Evolutionary conservation across 208 protist genomes (phyloP).

Genomic region (Acanthamoeba lenticulata): DNA sequence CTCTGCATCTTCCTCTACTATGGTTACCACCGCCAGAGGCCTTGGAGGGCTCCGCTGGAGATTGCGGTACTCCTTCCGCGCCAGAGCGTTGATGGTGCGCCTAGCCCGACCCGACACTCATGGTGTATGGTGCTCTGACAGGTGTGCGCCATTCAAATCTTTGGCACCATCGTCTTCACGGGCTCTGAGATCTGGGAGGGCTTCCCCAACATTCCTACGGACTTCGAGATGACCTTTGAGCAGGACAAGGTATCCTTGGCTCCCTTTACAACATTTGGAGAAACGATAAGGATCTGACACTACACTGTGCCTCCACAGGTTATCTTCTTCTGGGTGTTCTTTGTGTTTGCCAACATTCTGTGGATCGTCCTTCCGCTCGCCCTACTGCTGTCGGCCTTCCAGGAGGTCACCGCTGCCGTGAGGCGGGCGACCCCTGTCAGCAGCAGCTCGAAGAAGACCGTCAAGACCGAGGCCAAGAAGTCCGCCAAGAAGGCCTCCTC

Average conservation of each 20-base stretch:
- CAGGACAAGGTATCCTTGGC: neutral
- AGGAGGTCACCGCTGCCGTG: neutral
- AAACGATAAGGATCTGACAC: neutral
- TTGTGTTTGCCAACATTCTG: neutral
- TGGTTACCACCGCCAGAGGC: neutral
- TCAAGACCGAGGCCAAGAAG: neutral
- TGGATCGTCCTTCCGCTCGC: neutral
- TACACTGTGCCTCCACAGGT: neutral
- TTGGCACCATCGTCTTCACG: conserved; percentile 51
- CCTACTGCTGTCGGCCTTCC: neutral
- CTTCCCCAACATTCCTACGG: conserved; percentile 12
- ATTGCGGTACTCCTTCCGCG: neutral
- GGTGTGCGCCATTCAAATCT: conserved; percentile 49
- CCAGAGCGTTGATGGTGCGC: neutral
- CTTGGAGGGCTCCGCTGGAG: conserved; percentile 16
- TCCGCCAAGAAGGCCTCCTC: neutral
- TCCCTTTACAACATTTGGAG: neutral
- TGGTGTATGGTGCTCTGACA: neutral
- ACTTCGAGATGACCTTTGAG: conserved; percentile 50
- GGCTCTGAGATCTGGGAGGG: conserved; percentile 15
- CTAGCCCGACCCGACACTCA: neutral
- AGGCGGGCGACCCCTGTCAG: neutral
- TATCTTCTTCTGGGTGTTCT: conserved; percentile 49
- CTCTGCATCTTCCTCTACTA: conserved; percentile 14
- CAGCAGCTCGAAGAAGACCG: neutral